Evolutionary conservation across 306 rosid genomes (phyloP).

Genomic region (Trifolium fragiferum): DNA sequence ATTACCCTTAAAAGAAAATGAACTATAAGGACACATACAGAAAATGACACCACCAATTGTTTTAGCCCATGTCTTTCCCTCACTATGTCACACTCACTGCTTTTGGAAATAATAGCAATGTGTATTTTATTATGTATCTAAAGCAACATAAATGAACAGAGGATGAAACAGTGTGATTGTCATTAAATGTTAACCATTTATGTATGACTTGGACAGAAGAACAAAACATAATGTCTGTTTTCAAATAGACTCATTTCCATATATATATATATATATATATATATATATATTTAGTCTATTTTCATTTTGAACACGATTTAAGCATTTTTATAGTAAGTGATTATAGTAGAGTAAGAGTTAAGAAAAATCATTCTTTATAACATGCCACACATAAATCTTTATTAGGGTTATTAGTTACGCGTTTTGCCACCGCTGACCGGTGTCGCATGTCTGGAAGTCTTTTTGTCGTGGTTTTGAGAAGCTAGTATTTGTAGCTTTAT

Average conservation of each 20-base stretch:
- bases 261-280: no score
- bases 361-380: not conserved
- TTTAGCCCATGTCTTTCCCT: constrained; percentile 20
- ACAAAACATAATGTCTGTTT: constrained; percentile 5
- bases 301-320: not conserved
- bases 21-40: constrained; percentile 29
- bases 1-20: constrained; percentile 30
- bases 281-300: not conserved
- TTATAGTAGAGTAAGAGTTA: not conserved
- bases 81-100: constrained; percentile 13
- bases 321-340: not conserved
- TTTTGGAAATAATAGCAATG: constrained; percentile 19
- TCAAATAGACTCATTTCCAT: not conserved
- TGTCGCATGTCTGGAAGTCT: no score
- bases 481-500: no score
- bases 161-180: constrained; percentile 17
- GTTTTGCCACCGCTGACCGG: no score
- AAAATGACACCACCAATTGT: constrained; percentile 47
- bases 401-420: no score
- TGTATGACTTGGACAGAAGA: constrained; percentile 2
- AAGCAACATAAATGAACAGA: not conserved
- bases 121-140: constrained; percentile 5
- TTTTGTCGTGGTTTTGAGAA: no score
- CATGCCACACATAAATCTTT: not conserved
- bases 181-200: constrained; percentile 22